Conservation (phyloP, 371 early-diverging fungal species). For the Entomophthora muscae region DNA sequence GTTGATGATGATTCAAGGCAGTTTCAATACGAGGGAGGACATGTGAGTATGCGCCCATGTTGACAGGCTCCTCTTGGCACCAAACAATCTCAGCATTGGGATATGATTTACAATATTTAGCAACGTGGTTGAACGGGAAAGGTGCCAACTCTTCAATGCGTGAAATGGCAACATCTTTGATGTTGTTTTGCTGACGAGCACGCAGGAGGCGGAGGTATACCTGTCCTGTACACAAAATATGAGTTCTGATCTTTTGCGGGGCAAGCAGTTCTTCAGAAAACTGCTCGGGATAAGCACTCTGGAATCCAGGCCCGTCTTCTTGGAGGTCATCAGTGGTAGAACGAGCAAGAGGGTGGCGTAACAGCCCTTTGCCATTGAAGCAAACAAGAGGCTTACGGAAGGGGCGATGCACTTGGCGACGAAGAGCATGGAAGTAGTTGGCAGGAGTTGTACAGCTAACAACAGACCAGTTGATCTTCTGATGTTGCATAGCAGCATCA, state of each 20-base stretch:
- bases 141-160: conserved; percentile 87
- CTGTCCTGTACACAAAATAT: conserved; percentile 40
- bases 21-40: conserved; percentile 69
- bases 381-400: conserved; percentile 83
- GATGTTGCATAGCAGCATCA: conserved; percentile 10
- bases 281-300: conserved; percentile 67
- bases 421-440: conserved; percentile 87
- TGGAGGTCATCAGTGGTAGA: background rate
- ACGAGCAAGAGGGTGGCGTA: conserved; percentile 31
- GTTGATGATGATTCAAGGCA: no score
- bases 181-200: conserved; percentile 38
- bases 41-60: conserved; percentile 77
- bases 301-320: conserved; percentile 24
- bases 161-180: conserved; percentile 63
- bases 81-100: conserved; percentile 58
- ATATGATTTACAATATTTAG: conserved; percentile 40
- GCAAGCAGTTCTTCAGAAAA: conserved; percentile 64
- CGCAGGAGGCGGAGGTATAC: conserved; percentile 78
- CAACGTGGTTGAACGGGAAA: conserved; percentile 63
- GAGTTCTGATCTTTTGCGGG: conserved; percentile 13
- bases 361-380: conserved; percentile 73
- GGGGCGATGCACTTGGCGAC: conserved; percentile 69
- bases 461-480: conserved; percentile 79
- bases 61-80: conserved; percentile 92
- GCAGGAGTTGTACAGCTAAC: conserved; percentile 87